phyloP scores from a whole-genome alignment of 495 filamentous ascomycete species.

The Melanomma pulvis-pyrius region DNA sequence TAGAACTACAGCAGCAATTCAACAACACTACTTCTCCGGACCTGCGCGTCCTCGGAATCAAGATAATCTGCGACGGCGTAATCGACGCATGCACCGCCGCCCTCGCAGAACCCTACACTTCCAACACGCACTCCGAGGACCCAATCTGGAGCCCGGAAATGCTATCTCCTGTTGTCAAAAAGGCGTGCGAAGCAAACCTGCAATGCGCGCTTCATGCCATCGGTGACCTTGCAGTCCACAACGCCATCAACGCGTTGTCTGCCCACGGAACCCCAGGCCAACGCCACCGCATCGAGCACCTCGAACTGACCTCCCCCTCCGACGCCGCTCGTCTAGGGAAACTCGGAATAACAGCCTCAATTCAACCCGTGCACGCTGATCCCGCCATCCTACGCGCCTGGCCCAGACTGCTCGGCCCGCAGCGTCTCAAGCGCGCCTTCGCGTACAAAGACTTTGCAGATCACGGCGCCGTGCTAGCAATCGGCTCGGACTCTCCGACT shows the following conservation, averaged over 20 bases:
- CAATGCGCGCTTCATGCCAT: constrained; percentile 71
- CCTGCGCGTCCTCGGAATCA: constrained; percentile 65
- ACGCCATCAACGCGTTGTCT: constrained; percentile 60
- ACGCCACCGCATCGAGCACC: constrained; percentile 64
- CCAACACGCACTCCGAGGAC: constrained; percentile 50
- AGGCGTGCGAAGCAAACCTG: constrained; percentile 57
- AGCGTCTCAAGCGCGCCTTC: constrained; percentile 59
- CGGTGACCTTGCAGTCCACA: constrained; percentile 59
- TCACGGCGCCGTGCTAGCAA: constrained; percentile 55
- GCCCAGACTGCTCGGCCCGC: constrained; percentile 57
- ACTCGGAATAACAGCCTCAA: constrained; percentile 62
- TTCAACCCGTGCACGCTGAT: constrained; percentile 67
- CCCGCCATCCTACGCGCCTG: constrained; percentile 64
- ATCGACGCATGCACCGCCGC: constrained; percentile 69
- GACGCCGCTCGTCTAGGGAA: constrained; percentile 58
- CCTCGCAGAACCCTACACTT: constrained; percentile 61
- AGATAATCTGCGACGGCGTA: constrained; percentile 69
- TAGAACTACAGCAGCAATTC: constrained; percentile 54
- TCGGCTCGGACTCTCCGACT: constrained; percentile 65
- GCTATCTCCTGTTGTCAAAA: constrained; percentile 57
- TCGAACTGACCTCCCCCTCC: constrained; percentile 58
- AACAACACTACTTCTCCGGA: constrained; percentile 54
- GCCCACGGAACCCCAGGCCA: constrained; percentile 49
- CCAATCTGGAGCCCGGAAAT: constrained; percentile 60
- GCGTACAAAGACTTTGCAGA: constrained; percentile 64